These are phyloP conservation scores for Kazachstania sp. DNA, from an alignment of 1,139 yeast species.

Conservation along the genomic window DNA sequence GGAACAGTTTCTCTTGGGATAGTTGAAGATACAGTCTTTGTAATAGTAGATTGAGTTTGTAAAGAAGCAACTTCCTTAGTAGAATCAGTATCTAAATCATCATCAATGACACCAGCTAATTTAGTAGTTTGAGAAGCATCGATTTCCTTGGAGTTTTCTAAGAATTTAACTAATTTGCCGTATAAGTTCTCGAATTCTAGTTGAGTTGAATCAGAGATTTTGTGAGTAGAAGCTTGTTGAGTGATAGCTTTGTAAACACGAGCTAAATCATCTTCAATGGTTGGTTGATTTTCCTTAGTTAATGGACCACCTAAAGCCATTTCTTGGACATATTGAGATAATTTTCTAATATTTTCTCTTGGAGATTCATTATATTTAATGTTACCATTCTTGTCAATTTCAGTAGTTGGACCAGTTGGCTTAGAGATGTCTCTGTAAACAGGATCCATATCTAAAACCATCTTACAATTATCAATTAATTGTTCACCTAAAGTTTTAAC, in stretches of 20 bases:
- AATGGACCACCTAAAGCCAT: conserved; percentile 94
- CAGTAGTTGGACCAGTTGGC: conserved; percentile 93
- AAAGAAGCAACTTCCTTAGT: conserved; percentile 80
- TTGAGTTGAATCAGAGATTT: conserved; percentile 50
- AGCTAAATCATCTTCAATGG: conserved; percentile 74
- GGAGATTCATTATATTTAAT: conserved; percentile 75
- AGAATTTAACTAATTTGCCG: conserved; percentile 65
- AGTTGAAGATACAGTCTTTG: conserved; percentile 64
- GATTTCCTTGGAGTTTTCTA: conserved; percentile 62
- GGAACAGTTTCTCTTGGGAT: conserved; percentile 85
- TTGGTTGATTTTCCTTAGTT: conserved; percentile 58
- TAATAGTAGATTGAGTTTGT: conserved; percentile 60
- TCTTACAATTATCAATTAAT: conserved; percentile 90
- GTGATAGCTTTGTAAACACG: conserved; percentile 75
- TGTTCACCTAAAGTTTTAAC: conserved; percentile 88
- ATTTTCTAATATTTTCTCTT: conserved; percentile 85
- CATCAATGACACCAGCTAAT: conserved; percentile 34
- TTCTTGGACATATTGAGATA: conserved; percentile 90
- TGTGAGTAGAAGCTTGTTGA: conserved; percentile 43
- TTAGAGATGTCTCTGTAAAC: conserved; percentile 90
- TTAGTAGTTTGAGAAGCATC: conserved; percentile 37
- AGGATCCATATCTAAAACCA: conserved; percentile 72
- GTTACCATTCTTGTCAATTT: conserved; percentile 81
- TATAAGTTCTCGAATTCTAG: conserved; percentile 74
- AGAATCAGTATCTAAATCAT: conserved; percentile 47